phyloP scores from a whole-genome alignment of 805 yeast genomes.

The Candida berthetii region DNA sequence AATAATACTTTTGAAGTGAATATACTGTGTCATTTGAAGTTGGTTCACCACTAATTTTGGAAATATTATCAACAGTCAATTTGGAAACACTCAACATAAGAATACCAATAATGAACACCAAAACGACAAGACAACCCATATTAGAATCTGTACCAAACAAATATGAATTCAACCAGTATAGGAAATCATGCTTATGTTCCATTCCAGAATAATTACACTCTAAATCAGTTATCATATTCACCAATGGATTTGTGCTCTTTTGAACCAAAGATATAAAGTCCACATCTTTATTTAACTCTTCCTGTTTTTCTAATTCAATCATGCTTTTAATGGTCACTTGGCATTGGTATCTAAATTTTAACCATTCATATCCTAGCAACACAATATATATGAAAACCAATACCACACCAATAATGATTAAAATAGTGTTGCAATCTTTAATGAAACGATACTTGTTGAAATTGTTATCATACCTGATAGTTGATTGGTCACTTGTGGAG shows the following conservation, averaged over 20 bases:
- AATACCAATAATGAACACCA: neutral
- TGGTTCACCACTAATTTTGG: neutral
- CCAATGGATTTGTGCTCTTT: slow-evolving; percentile 1
- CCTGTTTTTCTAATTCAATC: slow-evolving; percentile 2
- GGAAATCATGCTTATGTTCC: neutral
- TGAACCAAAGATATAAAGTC: slow-evolving; percentile 2
- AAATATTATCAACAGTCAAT: neutral
- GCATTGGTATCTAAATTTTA: slow-evolving; percentile 5
- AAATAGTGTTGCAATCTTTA: neutral
- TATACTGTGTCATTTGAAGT: neutral
- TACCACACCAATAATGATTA: neutral
- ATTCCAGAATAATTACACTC: neutral
- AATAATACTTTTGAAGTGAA: neutral
- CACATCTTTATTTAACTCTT: neutral
- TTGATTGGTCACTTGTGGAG: neutral
- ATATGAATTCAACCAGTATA: slow-evolving; percentile 3
- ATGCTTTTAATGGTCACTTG: neutral
- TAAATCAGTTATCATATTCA: slow-evolving; percentile 1
- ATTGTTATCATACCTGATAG: neutral
- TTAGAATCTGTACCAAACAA: slow-evolving; percentile 1
- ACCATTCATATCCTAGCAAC: slow-evolving; percentile 3
- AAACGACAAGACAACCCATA: neutral
- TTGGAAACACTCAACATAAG: neutral
- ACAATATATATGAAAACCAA: neutral
- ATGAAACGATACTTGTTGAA: neutral